These are phyloP conservation scores for Ascochyta rabiei DNA, from an alignment of 2,329 filamentous ascomycete genomes.

Conservation along the genomic window DNA sequence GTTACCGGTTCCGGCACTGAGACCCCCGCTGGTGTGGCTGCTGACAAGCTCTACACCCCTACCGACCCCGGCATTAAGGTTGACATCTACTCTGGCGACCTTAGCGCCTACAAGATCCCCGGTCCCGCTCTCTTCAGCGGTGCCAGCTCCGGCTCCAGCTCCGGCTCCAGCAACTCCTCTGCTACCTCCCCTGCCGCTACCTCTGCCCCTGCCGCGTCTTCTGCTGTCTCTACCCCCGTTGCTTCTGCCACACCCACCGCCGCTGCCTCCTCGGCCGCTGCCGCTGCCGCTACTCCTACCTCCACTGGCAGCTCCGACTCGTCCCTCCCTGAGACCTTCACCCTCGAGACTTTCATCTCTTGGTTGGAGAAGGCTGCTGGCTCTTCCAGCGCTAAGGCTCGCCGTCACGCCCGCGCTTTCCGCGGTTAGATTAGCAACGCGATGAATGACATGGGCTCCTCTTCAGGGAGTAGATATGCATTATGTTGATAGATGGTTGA, in stretches of 20 bases:
- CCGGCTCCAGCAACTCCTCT: slow-evolving; percentile 12
- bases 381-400: slow-evolving; percentile 25
- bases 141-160: slow-evolving; percentile 18
- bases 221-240: slow-evolving; percentile 9
- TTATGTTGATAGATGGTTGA: slow-evolving; percentile 5
- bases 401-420: slow-evolving; percentile 29
- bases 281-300: slow-evolving; percentile 13
- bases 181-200: slow-evolving; percentile 17
- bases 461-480: background rate
- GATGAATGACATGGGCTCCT: background rate
- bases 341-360: slow-evolving; percentile 30
- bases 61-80: slow-evolving; percentile 64
- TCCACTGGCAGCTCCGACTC: slow-evolving; percentile 12
- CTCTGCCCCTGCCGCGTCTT: slow-evolving; percentile 11
- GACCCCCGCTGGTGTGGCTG: slow-evolving; percentile 50
- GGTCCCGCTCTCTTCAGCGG: slow-evolving; percentile 53
- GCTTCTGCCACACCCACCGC: slow-evolving; percentile 17
- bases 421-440: slow-evolving; percentile 10
- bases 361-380: slow-evolving; percentile 32
- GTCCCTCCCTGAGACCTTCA: slow-evolving; percentile 26
- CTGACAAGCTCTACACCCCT: slow-evolving; percentile 63
- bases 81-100: slow-evolving; percentile 61
- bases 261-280: slow-evolving; percentile 1
- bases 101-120: slow-evolving; percentile 56
- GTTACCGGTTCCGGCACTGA: slow-evolving; percentile 61